Evolutionary conservation across 2,329 filamentous ascomycete species (phyloP), one percentile per base, ranked within the genome.

Genomic region (Claviceps pazoutovae): DNA sequence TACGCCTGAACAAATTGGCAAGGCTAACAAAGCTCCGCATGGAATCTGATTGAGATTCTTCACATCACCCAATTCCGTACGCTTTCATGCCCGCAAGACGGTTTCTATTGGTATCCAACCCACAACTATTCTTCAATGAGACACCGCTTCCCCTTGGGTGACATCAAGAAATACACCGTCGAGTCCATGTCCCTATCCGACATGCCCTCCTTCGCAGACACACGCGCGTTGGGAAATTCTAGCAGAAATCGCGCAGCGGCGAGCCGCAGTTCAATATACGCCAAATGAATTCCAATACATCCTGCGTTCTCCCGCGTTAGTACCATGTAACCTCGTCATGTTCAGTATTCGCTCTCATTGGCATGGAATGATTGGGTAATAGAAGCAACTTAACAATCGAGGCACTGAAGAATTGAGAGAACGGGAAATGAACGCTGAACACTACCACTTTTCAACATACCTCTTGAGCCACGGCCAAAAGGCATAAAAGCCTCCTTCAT

Each of bases 221-320:
- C 52, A n/a, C 47, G 61, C 1, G 64, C 61, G 8, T 60, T 60
- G 0, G 68, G 67, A 54, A 71, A 76, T 36, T 71, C 63, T 0
- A 69, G 66, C 58, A 80, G 78, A 61, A 82, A 77, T 5, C 70
- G 64, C 0, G 75, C 73, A 0, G 71, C 66, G 0, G 69, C 74
- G 37, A 78, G 69, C 8, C 76, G 68, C 37, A 82, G 58, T 58
- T 82, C 78, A 63, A 78, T 77, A 21, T 68, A 65, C 0, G 79
- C 78, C 19, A 83, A 66, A 54, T 81, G 76, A 21, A 78, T 64
- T 1, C 79, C 79, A 16, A 83, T 65, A 54, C 79, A 83, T 2
- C 62, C 64, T 68, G 55, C 21, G 46, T 43, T 30, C 23, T n/a
- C 43, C 2, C 5, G 41, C 39, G 39, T 43, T 16, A 43, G 41